These are phyloP conservation scores for Sclerotiophoma versabilis DNA, from an alignment of 2,329 filamentous ascomycete species.

Conservation along the genomic window DNA sequence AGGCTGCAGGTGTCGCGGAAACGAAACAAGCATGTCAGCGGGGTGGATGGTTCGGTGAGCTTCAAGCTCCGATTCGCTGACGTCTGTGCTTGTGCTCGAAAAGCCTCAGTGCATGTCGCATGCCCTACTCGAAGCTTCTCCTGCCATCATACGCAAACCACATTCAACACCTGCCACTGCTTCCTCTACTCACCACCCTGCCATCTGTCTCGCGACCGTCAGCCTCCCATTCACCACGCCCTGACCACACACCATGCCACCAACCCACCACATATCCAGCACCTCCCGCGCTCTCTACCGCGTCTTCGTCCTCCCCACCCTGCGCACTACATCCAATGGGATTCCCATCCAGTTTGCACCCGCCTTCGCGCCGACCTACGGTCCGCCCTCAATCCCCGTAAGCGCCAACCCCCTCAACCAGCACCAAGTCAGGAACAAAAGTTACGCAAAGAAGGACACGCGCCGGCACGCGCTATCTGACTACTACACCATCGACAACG, in stretches of 20 bases:
- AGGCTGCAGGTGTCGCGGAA: slow-evolving; percentile 12
- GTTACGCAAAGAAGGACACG: slow-evolving; percentile 34
- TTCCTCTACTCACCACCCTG: not conserved
- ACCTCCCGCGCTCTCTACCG: slow-evolving; percentile 53
- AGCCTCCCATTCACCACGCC: not conserved
- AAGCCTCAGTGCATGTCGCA: slow-evolving; percentile 21
- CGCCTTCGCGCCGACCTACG: slow-evolving; percentile 22
- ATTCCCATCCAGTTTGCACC: slow-evolving; percentile 29
- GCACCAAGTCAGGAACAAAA: slow-evolving; percentile 27
- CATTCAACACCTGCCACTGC: no score
- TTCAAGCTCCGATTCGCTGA: slow-evolving; percentile 23
- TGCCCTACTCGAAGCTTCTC: not conserved
- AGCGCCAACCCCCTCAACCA: slow-evolving; percentile 12
- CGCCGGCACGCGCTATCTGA: slow-evolving; percentile 48
- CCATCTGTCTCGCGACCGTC: not conserved
- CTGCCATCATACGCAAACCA: not conserved
- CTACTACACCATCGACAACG: slow-evolving; percentile 55
- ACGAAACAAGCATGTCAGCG: slow-evolving; percentile 16
- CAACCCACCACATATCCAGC: slow-evolving; percentile 41
- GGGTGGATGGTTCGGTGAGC: slow-evolving; percentile 9
- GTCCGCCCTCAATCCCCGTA: slow-evolving; percentile 9
- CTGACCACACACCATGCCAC: slow-evolving; percentile 30
- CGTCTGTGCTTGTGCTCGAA: slow-evolving; percentile 18
- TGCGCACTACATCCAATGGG: slow-evolving; percentile 25
- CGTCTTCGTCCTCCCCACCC: slow-evolving; percentile 52